Evolutionary conservation across 257 asterid species (phyloP).

Genomic region (Solanum habrochaites): DNA sequence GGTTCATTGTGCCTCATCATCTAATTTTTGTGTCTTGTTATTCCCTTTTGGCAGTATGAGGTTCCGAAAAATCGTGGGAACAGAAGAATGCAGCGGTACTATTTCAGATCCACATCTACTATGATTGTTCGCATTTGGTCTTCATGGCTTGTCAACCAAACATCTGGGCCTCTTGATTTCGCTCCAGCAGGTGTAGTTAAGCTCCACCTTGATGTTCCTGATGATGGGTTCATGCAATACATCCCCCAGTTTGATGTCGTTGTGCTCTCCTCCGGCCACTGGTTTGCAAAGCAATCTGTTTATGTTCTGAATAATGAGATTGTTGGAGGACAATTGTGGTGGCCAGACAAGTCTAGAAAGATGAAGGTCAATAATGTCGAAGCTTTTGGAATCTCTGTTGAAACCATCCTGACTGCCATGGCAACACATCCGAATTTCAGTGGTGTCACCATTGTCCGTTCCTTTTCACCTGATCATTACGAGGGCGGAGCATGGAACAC

Average conservation of each 20-base stretch:
- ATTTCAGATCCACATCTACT: slow-evolving; percentile 83
- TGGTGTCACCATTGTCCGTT: slow-evolving; percentile 72
- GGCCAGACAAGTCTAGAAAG: slow-evolving; percentile 56
- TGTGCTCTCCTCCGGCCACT: slow-evolving; percentile 95
- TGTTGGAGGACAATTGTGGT: slow-evolving; percentile 89
- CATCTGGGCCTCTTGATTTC: slow-evolving; percentile 53
- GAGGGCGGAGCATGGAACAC: slow-evolving; percentile 95
- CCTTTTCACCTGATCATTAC: slow-evolving; percentile 89
- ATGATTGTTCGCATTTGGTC: slow-evolving; percentile 92
- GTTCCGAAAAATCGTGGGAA: slow-evolving; percentile 76
- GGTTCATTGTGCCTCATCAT: neutral
- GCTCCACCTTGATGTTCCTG: slow-evolving; percentile 82
- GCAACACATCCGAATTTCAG: slow-evolving; percentile 68
- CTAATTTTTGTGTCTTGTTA: neutral
- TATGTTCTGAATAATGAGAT: slow-evolving; percentile 72
- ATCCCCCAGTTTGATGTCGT: slow-evolving; percentile 52
- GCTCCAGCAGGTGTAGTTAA: slow-evolving; percentile 69
- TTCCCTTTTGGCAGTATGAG: slow-evolving; percentile 48
- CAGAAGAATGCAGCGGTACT: slow-evolving; percentile 68
- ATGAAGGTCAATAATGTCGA: slow-evolving; percentile 52
- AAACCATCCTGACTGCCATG: slow-evolving; percentile 63
- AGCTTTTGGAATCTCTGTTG: slow-evolving; percentile 82
- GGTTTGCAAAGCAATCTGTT: slow-evolving; percentile 91
- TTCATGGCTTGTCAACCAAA: slow-evolving; percentile 86
- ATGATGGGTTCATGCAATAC: slow-evolving; percentile 65